phyloP scores from a whole-genome alignment of 2,329 filamentous ascomycete species.

The Cladosporium sp. region DNA sequence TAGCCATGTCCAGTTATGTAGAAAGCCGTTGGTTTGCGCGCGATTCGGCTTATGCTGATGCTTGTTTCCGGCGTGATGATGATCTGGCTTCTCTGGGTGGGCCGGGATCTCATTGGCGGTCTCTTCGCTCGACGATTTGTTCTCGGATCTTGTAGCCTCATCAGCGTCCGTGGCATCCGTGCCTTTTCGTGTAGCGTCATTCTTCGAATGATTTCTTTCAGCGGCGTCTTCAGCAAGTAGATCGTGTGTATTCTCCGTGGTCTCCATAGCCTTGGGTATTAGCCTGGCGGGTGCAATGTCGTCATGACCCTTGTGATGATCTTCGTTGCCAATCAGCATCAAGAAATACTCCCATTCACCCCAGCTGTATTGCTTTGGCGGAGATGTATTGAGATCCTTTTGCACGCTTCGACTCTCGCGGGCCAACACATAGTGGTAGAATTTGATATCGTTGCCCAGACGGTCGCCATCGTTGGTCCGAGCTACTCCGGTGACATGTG shows the following conservation, averaged over 20 bases:
- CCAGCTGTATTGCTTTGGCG: slow-evolving; percentile 35
- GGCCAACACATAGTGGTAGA: slow-evolving; percentile 47
- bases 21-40: not conserved
- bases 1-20: slow-evolving; percentile 66
- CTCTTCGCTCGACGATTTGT: not conserved
- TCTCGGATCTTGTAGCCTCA: not conserved
- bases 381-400: slow-evolving; percentile 37
- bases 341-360: slow-evolving; percentile 48
- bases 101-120: too few relatives aligned
- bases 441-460: slow-evolving; percentile 46
- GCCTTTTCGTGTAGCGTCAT: not conserved
- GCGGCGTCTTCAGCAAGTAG: not conserved
- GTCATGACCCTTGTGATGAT: slow-evolving; percentile 25
- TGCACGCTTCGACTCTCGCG: slow-evolving; percentile 43
- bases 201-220: not conserved
- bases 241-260: not conserved
- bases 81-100: not conserved
- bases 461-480: slow-evolving; percentile 34
- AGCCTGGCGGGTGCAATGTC: not conserved
- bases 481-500: not conserved
- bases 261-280: not conserved
- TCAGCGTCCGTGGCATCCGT: not conserved
- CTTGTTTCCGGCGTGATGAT: not conserved
- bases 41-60: not conserved
- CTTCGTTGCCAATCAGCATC: slow-evolving; percentile 43